Conservation (phyloP, 1,139 yeast species). For the Kodamaea plutei region DNA sequence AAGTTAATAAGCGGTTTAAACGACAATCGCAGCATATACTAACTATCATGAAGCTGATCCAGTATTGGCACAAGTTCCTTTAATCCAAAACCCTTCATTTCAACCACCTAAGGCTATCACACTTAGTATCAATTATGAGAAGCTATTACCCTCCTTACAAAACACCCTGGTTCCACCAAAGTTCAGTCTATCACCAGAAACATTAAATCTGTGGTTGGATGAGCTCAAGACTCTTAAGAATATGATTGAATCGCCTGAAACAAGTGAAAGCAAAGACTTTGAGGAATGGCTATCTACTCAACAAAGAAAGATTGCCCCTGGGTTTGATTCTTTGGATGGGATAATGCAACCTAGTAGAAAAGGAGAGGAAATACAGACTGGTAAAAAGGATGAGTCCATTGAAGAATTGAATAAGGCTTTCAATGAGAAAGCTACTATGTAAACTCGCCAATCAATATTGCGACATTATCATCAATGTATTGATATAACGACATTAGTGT, state of each 20-base stretch:
- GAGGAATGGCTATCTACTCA: slow-evolving; percentile 33
- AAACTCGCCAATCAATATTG: too few species aligned
- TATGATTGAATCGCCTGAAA: slow-evolving; percentile 3
- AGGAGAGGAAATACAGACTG: slow-evolving; percentile 2
- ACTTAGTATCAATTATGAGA: slow-evolving; percentile 48
- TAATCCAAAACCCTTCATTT: slow-evolving; percentile 51
- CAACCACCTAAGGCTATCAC: slow-evolving; percentile 58
- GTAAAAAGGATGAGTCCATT: not conserved
- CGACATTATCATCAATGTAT: too few species aligned
- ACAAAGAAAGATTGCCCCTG: slow-evolving; percentile 40
- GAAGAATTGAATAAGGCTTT: not conserved
- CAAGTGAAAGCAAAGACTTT: slow-evolving; percentile 17
- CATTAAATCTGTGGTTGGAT: slow-evolving; percentile 27
- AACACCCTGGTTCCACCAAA: slow-evolving; percentile 39
- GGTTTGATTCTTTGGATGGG: slow-evolving; percentile 29
- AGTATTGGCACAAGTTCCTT: slow-evolving; percentile 52
- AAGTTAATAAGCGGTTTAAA: too few species aligned
- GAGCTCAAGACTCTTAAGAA: slow-evolving; percentile 21
- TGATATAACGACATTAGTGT: too few species aligned
- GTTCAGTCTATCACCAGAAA: slow-evolving; percentile 25
- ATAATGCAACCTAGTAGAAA: slow-evolving; percentile 30
- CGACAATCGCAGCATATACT: not conserved
- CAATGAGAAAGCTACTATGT: too few species aligned
- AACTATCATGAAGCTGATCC: slow-evolving; percentile 40
- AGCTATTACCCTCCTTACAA: slow-evolving; percentile 33